These are phyloP conservation scores for Pouteria glomerata DNA, from an alignment of 148 eudicot species.

Conservation along the genomic window DNA sequence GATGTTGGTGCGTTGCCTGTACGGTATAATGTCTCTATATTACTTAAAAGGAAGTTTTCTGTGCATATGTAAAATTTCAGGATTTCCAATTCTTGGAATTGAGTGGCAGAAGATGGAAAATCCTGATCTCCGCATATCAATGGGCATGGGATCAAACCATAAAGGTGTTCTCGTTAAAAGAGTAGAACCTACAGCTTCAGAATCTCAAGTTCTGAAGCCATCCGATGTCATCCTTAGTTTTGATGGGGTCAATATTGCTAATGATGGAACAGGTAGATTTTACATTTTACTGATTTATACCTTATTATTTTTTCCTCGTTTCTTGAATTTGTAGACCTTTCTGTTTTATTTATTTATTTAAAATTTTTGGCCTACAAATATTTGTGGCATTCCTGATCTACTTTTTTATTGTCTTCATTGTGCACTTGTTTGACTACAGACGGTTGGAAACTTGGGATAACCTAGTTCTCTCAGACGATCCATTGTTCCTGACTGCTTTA, in stretches of 20 bases:
- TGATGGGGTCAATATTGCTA: slow-evolving; percentile 39
- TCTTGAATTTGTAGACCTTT: not conserved
- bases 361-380: not conserved
- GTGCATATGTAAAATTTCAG: slow-evolving; percentile 13
- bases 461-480: not conserved
- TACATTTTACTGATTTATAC: not conserved
- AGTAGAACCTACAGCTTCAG: slow-evolving; percentile 47
- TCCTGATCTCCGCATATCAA: slow-evolving; percentile 37
- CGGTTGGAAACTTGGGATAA: not conserved
- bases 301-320: not conserved
- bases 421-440: not conserved
- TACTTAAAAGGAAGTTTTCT: not conserved
- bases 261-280: slow-evolving; percentile 45
- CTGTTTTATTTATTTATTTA: no score
- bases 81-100: slow-evolving; percentile 41
- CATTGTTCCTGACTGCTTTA: not conserved
- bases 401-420: not conserved
- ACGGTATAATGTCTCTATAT: no score
- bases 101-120: slow-evolving; percentile 55
- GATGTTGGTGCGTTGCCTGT: no score
- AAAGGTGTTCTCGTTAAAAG: slow-evolving; percentile 43
- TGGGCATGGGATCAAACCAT: slow-evolving; percentile 39
- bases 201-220: slow-evolving; percentile 33
- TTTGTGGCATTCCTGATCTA: not conserved
- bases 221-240: slow-evolving; percentile 48